Percentiles rank a stretch among this genome's conserved stretches.
Conservation (phyloP, 306 rosid species). For the Gillenia trifoliata region DNA sequence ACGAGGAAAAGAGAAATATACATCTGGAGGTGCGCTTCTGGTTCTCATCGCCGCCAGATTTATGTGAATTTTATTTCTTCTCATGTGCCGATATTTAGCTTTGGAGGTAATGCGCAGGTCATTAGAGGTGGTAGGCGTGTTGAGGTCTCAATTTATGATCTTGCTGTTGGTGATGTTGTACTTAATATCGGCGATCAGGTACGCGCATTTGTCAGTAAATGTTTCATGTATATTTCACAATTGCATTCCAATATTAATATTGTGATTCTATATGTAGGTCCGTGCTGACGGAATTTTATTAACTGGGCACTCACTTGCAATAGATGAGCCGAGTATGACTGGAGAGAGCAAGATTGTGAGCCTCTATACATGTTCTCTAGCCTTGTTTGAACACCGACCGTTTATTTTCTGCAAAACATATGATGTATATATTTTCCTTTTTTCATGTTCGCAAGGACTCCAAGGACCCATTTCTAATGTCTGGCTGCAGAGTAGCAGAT, state of each 20-base stretch:
- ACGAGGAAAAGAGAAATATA: conserved; percentile 94
- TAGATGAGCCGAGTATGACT: conserved; percentile 96
- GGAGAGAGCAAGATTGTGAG: conserved; percentile 97
- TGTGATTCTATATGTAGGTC: conserved; percentile 40
- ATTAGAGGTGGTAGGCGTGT: conserved; percentile 82
- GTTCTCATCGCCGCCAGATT: background rate
- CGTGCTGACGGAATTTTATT: conserved; percentile 89
- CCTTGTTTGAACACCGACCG: background rate
- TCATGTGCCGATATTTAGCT: conserved; percentile 1
- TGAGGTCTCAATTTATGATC: conserved; percentile 81
- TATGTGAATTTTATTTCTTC: background rate
- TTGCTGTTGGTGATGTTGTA: conserved; percentile 89
- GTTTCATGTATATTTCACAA: conserved; percentile 17
- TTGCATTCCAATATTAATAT: conserved; percentile 16
- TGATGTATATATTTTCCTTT: background rate
- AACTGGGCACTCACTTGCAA: conserved; percentile 76
- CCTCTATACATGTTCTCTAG: conserved; percentile 13
- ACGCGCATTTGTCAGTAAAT: background rate
- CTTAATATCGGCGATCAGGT: conserved; percentile 93
- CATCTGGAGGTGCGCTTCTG: conserved; percentile 59
- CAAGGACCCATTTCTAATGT: conserved; percentile 65
- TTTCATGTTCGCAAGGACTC: conserved; percentile 61
- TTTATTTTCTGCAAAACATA: background rate
- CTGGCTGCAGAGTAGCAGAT: conserved; percentile 94
- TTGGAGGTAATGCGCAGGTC: conserved; percentile 45